Evolutionary conservation across 495 filamentous ascomycete species (phyloP).

Genomic region (Daldinia decipiens): DNA sequence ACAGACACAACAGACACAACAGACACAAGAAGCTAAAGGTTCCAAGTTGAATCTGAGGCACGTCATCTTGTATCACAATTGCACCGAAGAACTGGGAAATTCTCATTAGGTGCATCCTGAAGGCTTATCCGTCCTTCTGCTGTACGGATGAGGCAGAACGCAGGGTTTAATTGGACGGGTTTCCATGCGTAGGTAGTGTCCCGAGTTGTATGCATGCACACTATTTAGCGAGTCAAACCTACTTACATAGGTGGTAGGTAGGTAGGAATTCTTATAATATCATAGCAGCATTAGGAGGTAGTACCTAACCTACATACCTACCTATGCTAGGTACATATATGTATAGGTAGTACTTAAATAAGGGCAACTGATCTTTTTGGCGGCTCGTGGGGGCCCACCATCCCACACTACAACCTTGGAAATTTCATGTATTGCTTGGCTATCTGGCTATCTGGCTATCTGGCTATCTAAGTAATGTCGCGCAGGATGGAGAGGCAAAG

Average conservation of each 20-base stretch:
- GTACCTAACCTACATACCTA: too few species aligned
- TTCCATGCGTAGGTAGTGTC: constrained; percentile 22
- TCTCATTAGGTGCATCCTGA: constrained; percentile 13
- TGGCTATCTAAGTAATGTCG: constrained; percentile 23
- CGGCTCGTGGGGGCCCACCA: constrained; percentile 33
- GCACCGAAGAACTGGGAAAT: constrained; percentile 19
- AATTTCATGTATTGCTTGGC: constrained; percentile 43
- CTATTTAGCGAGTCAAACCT: too few species aligned
- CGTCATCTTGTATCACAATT: constrained; percentile 40
- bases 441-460: constrained; percentile 4
- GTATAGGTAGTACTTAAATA: too few species aligned
- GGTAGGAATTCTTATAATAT: too few species aligned
- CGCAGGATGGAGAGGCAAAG: constrained; percentile 25
- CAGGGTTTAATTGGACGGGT: constrained; percentile 31
- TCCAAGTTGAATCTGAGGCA: constrained; percentile 30
- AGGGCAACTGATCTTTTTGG: too few species aligned
- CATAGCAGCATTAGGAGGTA: too few species aligned
- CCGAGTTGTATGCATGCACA: constrained; percentile 3
- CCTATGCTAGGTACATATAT: too few species aligned
- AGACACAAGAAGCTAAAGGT: background rate
- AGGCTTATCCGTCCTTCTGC: constrained; percentile 10
- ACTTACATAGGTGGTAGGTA: too few species aligned
- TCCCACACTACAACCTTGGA: constrained; percentile 32
- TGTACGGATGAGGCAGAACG: constrained; percentile 17
- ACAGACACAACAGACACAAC: constrained; percentile 3